Base-by-base conservation (phyloP, 1,284 basidiomycete species). In the Rhodofomes roseus region DNA sequence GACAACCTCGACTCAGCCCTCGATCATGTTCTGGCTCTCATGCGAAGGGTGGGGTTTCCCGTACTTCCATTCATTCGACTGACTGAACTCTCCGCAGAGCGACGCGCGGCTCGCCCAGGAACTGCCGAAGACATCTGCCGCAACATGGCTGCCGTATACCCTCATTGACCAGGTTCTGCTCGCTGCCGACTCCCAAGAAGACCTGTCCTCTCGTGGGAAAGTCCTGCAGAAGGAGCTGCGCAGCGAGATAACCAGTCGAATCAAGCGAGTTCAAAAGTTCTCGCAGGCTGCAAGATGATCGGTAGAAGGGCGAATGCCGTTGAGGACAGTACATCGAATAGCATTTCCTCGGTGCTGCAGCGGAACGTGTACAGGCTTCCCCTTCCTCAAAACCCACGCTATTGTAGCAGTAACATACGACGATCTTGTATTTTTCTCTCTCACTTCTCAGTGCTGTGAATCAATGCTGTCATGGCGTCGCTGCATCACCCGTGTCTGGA, bases 101-200 rank as follows among this genome's bases (percentile, higher is more conserved):
- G 84, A 89, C 62, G 71, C 80, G 59, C 79, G 80, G 29, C 77
- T 89, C 41, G 79, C 82, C 54, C 81, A 81, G 60, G 77, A 84
- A 55, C 76, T 80, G 14, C 77, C 77, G n/a, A 83, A 79, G 68
- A 80, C 81, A 57, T 80, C 88, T 1, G 80, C 80, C 39, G 73
- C 81, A 41, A 88, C 89, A 0, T 93, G 90, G 84, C 76, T 94
- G 29, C 93, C 95, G 4, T 96, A 95, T 70, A 86, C 85, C 60
- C 80, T 96, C 56, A 83, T 96, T 65, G 95, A 96, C 73, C 88
- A 95, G 70, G 87, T 97, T 18, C 76, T 96, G 18, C 80, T 81
- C 20, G 86, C 89, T 14, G 84, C 87, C 1, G 78, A 81, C 52
- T 77, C 82, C 27, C 80, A 84, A 65, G 77, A 81, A 46, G 79